Conservation (phyloP, 2,329 filamentous ascomycete genomes). For the Leptographium flavum region DNA sequence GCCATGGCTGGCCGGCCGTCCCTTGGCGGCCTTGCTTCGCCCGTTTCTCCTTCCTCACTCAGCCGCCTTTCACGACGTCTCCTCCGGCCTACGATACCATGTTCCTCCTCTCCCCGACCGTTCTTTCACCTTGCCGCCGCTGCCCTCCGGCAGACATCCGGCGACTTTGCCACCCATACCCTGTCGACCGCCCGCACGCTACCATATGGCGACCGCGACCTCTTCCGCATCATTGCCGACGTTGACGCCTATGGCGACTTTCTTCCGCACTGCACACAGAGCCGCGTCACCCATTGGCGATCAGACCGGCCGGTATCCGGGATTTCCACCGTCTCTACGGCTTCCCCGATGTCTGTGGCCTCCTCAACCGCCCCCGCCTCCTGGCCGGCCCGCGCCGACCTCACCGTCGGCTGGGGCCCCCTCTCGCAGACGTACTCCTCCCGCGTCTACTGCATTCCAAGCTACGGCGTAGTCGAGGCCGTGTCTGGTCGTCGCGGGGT, state of each 20-base stretch:
- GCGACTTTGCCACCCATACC: slow-evolving; percentile 30
- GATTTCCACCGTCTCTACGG: too few relatives aligned
- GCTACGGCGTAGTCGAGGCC: slow-evolving; percentile 54
- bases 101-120: slow-evolving; percentile 10
- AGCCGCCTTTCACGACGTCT: too few relatives aligned
- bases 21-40: too few relatives aligned
- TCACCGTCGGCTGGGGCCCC: slow-evolving; percentile 74
- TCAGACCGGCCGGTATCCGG: too few relatives aligned
- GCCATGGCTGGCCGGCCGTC: background rate
- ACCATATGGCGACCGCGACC: slow-evolving; percentile 52
- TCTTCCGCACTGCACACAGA: slow-evolving; percentile 78
- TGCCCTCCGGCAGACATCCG: slow-evolving; percentile 4
- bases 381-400: slow-evolving; percentile 61
- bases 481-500: slow-evolving; percentile 36
- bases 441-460: slow-evolving; percentile 60
- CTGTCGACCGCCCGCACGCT: slow-evolving; percentile 64
- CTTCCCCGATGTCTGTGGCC: background rate
- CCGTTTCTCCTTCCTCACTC: too few relatives aligned
- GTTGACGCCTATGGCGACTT: slow-evolving; percentile 73
- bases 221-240: slow-evolving; percentile 82
- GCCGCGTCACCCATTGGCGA: slow-evolving; percentile 61
- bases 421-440: slow-evolving; percentile 76
- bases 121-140: slow-evolving; percentile 16
- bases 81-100: background rate
- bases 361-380: slow-evolving; percentile 19